Evolutionary conservation across 75 land plant species (phyloP), one percentile per base, ranked within the genome.

Genomic region (Ceratopteris richardii): DNA sequence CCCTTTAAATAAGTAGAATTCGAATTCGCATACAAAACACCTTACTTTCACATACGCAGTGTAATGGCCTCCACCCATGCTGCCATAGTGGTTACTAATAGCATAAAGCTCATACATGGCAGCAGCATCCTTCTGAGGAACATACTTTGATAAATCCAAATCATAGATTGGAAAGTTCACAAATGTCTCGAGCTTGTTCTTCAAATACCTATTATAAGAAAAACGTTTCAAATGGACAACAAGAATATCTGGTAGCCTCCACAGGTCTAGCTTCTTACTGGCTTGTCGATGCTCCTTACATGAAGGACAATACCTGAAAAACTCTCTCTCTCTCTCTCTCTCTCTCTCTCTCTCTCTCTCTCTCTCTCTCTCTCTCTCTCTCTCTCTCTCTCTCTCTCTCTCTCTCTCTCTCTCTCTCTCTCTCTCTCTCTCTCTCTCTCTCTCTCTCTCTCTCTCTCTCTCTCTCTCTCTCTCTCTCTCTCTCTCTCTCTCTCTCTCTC

Each of bases 41-140:
- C 42, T 2, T 58, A 88, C 94, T 69, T 80, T 73, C 23, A 68
- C 86, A 73, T 77, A 78, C 29, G 95, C 86, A 44, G 90, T 89
- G 43, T 89, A 89, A 63, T 89, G 95, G 47, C 90, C 95, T 51
- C 90, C 90, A 28, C 90, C 90, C 86, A 85, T 82, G 60, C 83
- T 82, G 24, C 95, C 95, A 66, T 82, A 89, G 53, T 89, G 95
- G 57, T 89, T 89, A 59, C 83, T 85, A 10, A 85, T 61, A 23
- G 90, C 90, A 75, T 80, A 85, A 36, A 85, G 76, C 77, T 70
- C 63, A 62, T 89, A 89, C 27, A 60, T 41, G 28, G 50, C 50
- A 2, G 74, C 16, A 14, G 68, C 69, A 51, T 39, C 61, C 39
- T 62, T 71, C 9, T 28, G 12, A 30, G 76, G 51, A 31, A 85